phyloP scores from a whole-genome alignment of 2,329 filamentous ascomycete genomes.

The Dichotomopilus funicola region DNA sequence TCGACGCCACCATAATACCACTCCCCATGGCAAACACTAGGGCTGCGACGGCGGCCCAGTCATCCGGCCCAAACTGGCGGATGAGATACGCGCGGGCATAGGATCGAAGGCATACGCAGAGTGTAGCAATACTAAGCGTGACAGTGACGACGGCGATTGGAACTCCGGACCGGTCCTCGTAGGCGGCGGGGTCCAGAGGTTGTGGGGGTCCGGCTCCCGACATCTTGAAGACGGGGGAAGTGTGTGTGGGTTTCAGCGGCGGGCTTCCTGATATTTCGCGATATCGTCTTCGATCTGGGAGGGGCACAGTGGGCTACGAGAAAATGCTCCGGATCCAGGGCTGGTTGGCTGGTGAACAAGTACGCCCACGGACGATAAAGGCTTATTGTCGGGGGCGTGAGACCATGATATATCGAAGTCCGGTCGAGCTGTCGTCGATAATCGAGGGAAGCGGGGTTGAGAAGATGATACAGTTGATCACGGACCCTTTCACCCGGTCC shows the following conservation, averaged over 20 bases:
- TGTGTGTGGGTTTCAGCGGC: no score
- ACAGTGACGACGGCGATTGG: constrained; percentile 21
- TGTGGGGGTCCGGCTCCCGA: not conserved
- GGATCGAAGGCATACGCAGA: constrained; percentile 17
- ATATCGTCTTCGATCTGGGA: not conserved
- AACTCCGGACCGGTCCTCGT: constrained; percentile 19
- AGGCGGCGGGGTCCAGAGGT: constrained; percentile 8
- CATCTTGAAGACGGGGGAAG: constrained; percentile 2
- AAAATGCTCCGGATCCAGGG: not conserved
- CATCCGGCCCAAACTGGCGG: constrained; percentile 23
- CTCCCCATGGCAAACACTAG: constrained; percentile 19
- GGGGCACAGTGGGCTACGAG: not conserved
- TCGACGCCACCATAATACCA: constrained; percentile 18
- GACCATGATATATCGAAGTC: constrained; percentile 4
- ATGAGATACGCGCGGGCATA: constrained; percentile 22
- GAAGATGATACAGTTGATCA: not conserved
- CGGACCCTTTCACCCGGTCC: not conserved
- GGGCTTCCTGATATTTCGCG: not conserved
- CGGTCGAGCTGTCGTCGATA: not conserved
- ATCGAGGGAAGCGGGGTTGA: not conserved
- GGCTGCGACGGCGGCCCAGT: constrained; percentile 21
- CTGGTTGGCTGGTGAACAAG: not conserved
- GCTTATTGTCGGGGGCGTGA: not conserved
- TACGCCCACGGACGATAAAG: not conserved
- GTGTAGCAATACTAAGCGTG: constrained; percentile 14